Evolutionary conservation across 768 basidiomycete species (phyloP).

Genomic region (Krasilnikovozyma curviuscula): DNA sequence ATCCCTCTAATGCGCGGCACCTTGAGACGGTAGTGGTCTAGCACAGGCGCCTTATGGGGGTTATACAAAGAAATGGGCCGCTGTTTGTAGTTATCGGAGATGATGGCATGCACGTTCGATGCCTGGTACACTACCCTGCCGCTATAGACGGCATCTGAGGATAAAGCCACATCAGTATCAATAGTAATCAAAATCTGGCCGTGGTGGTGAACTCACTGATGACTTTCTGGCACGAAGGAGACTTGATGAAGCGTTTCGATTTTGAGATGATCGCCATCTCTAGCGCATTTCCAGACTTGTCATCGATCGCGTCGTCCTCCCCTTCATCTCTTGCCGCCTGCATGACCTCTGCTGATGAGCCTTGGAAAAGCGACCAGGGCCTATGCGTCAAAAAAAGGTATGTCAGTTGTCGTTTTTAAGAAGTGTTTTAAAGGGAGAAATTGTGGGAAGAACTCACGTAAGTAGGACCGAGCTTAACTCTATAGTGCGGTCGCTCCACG

Average conservation of each 20-base stretch:
- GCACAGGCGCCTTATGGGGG: conserved; percentile 75
- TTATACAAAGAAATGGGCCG: conserved; percentile 86
- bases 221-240: conserved; percentile 71
- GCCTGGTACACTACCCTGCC: conserved; percentile 11
- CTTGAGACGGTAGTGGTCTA: conserved; percentile 89
- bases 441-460: too few species aligned
- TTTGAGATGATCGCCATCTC: conserved; percentile 57
- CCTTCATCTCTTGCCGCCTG: conserved; percentile 42
- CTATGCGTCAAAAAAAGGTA: too few species aligned
- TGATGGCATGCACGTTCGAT: conserved; percentile 33
- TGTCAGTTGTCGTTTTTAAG: conserved; percentile 31
- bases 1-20: conserved; percentile 81
- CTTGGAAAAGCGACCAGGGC: conserved; percentile 11
- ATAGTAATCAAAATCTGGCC: not conserved
- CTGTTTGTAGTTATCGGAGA: conserved; percentile 85
- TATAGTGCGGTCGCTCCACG: conserved; percentile 30
- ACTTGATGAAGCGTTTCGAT: conserved; percentile 76
- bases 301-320: conserved; percentile 28
- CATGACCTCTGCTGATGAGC: conserved; percentile 31
- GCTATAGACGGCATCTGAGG: conserved; percentile 3
- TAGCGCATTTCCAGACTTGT: conserved; percentile 9
- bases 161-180: not conserved
- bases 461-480: conserved; percentile 9
- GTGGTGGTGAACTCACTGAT: conserved; percentile 34
- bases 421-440: conserved; percentile 20